Base-by-base conservation (phyloP, 148 eudicot genomes). In the Dysphania ambrosioides region DNA sequence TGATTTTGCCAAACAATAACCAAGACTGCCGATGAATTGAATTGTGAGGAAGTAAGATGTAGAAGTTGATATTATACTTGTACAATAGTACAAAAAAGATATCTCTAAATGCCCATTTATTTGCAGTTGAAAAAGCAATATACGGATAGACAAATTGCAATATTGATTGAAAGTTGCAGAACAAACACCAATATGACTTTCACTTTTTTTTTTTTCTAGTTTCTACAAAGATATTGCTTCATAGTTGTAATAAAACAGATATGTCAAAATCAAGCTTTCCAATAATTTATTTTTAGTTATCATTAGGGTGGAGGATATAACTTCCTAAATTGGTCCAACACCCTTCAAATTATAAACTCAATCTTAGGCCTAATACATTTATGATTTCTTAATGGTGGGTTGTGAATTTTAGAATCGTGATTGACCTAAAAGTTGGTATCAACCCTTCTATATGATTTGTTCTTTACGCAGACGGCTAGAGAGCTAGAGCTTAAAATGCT, bases 241-340 rank as follows among this genome's bases (percentile, higher is more conserved):
- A 1, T 49, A 27, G 24, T 47, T 13, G 5, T 24, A 53, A 75
- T 68, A 42, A 58, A 27, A 62, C 55, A 16, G 68, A 64, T 36
- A 53, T 47, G 71, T 78, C 57, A 64, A 71, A 64, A 64, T 64
- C 80, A 71, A 64, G 42, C 42, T 71, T 72, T 78, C 56, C 62
- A 19, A 56, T 23, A 66, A 56, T 51, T 56, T 41, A 27, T 18
- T 26, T 18, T 63, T 29, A 53, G 58, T 53, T 21, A n/a, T n/a
- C 21, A 53, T 53, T 5, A 8, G 4, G 23, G 66, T 57, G 10
- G 78, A 53, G 59, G 63, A 27, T 13, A 38, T 60, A 59, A 68
- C 55, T 41, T 76, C 60, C 69, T 55, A 66, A 73, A 63, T 73
- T 74, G 60, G 15, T 71, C 16, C 29, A 42, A 36, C 69, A 63